Evolutionary conservation across 345 rosid species (phyloP).

Genomic region (Bruguiera sexangula): DNA sequence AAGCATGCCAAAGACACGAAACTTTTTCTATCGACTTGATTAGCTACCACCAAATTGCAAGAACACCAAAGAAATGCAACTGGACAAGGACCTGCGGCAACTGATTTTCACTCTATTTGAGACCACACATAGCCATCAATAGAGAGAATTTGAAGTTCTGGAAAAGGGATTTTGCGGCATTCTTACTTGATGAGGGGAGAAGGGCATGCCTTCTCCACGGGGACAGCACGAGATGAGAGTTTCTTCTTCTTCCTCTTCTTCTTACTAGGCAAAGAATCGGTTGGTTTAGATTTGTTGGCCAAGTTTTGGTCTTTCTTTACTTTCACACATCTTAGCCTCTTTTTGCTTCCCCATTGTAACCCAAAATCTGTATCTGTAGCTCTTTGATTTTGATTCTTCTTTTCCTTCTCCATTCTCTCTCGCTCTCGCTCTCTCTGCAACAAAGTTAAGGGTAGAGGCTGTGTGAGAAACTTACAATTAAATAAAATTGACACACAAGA

Average conservation of each 20-base stretch:
- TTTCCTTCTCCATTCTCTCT: slow-evolving; percentile 58
- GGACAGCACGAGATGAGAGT: slow-evolving; percentile 38
- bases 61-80: neutral
- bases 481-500: neutral
- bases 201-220: slow-evolving; percentile 51
- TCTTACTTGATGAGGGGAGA: slow-evolving; percentile 57
- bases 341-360: slow-evolving; percentile 89
- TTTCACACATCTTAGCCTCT: slow-evolving; percentile 80
- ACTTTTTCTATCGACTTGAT: neutral
- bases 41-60: neutral
- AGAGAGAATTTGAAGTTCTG: neutral
- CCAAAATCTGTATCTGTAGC: slow-evolving; percentile 68
- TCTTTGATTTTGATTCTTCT: slow-evolving; percentile 55
- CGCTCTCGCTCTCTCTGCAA: slow-evolving; percentile 15
- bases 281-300: slow-evolving; percentile 38
- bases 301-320: slow-evolving; percentile 57
- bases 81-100: neutral
- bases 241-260: slow-evolving; percentile 34
- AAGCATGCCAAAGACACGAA: neutral
- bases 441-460: neutral
- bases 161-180: neutral
- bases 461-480: neutral
- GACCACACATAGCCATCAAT: neutral
- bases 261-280: slow-evolving; percentile 38
- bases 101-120: neutral